Evolutionary conservation across 169 alveolate genomes (phyloP).

Genomic region (Cystoisospora suis): DNA sequence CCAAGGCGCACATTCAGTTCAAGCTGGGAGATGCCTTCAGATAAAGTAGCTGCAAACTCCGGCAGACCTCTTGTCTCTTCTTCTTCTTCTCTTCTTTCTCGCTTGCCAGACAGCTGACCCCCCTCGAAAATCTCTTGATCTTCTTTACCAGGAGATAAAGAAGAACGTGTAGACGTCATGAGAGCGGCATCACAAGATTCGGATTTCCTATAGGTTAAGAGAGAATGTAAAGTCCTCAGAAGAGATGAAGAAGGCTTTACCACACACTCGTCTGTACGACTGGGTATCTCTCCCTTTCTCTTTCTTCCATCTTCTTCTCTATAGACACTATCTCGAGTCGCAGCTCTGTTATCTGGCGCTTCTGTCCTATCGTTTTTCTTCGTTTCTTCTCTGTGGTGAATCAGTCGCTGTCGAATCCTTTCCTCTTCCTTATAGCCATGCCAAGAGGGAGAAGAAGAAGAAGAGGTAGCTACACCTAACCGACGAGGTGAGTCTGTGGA

Average conservation of each 20-base stretch:
- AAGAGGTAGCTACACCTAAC: too few relatives aligned
- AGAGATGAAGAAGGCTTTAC: neutral
- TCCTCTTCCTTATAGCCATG: too few relatives aligned
- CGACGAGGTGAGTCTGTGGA: too few relatives aligned
- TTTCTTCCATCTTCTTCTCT: neutral
- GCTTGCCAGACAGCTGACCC: neutral
- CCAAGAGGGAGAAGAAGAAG: too few relatives aligned
- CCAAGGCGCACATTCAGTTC: slow-evolving; percentile 40
- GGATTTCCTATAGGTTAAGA: neutral
- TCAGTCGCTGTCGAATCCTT: neutral
- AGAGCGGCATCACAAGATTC: neutral
- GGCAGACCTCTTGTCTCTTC: neutral
- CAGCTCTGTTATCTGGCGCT: too few relatives aligned
- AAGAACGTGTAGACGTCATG: neutral
- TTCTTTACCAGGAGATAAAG: neutral
- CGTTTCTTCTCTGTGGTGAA: neutral
- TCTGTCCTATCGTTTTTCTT: too few relatives aligned
- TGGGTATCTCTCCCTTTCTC: too few relatives aligned
- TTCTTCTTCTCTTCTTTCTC: neutral
- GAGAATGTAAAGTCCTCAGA: neutral
- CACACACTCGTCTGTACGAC: neutral
- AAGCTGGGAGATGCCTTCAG: slow-evolving; percentile 45
- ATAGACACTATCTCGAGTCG: too few relatives aligned
- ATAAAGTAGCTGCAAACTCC: neutral
- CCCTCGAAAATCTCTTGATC: neutral